phyloP scores from a whole-genome alignment of 2,329 filamentous ascomycete species.

The Triangularia verruculosa region DNA sequence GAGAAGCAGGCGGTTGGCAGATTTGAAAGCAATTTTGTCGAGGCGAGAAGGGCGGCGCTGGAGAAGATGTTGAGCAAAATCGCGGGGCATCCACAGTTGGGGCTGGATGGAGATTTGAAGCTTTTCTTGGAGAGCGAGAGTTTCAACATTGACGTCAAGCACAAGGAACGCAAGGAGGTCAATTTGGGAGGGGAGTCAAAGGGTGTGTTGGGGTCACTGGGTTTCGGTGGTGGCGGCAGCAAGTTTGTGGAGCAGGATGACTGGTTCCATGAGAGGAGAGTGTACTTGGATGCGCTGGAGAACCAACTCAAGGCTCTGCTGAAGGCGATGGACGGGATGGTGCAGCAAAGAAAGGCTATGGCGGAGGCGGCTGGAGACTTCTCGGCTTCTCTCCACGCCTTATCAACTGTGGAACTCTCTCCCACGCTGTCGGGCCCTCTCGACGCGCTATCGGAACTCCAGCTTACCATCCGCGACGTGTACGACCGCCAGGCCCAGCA shows the following conservation, averaged over 20 bases:
- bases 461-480: conserved; percentile 88
- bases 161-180: conserved; percentile 90
- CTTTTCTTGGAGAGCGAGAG: conserved; percentile 94
- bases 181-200: conserved; percentile 79
- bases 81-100: conserved; percentile 81
- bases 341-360: conserved; percentile 86
- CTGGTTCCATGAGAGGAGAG: conserved; percentile 96
- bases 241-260: conserved; percentile 99
- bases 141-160: conserved; percentile 95
- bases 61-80: conserved; percentile 99
- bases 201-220: conserved; percentile 83
- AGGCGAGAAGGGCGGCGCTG: conserved; percentile 82
- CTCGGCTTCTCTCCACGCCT: conserved; percentile 83
- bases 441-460: conserved; percentile 87
- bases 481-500: conserved; percentile 97
- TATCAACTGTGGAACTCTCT: conserved; percentile 90
- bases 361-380: conserved; percentile 93
- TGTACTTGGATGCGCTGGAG: conserved; percentile 71
- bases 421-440: conserved; percentile 83
- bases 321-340: conserved; percentile 92
- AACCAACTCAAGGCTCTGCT: conserved; percentile 41
- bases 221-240: conserved; percentile 70
- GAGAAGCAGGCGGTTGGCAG: conserved; percentile 97
- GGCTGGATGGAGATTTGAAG: conserved; percentile 91
- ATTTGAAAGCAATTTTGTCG: conserved; percentile 96